phyloP scores from a whole-genome alignment of 345 rosid species.

The Mercurialis annua region DNA sequence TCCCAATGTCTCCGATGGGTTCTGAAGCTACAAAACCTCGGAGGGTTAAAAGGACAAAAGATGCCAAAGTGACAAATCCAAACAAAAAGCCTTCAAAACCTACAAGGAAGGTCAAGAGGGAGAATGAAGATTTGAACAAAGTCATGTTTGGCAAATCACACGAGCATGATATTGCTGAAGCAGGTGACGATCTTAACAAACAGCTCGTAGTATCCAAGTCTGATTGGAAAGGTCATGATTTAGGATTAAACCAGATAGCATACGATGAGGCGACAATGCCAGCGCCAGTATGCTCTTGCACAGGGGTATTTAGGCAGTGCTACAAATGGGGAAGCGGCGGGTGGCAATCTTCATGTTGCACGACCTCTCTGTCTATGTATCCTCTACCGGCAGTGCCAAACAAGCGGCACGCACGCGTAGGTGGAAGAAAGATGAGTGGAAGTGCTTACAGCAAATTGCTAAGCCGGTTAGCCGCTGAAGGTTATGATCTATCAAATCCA shows the following conservation, averaged over 20 bases:
- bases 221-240: constrained; percentile 81
- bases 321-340: constrained; percentile 99
- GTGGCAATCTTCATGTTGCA: constrained; percentile 99
- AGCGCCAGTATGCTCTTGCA: constrained; percentile 92
- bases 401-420: constrained; percentile 85
- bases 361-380: constrained; percentile 75
- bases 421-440: constrained; percentile 98
- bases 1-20: constrained; percentile 44
- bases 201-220: constrained; percentile 51
- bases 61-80: constrained; percentile 44
- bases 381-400: constrained; percentile 88
- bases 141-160: constrained; percentile 56
- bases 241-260: constrained; percentile 87
- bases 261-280: constrained; percentile 91
- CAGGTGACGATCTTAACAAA: constrained; percentile 42
- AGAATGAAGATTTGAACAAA: constrained; percentile 62
- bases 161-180: constrained; percentile 51
- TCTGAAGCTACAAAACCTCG: constrained; percentile 59
- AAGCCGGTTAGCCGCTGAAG: constrained; percentile 66
- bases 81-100: constrained; percentile 64
- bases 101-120: constrained; percentile 71
- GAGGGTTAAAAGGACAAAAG: constrained; percentile 68
- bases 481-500: constrained; percentile 31
- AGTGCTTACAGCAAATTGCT: constrained; percentile 95
- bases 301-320: constrained; percentile 83